A percentile compares a stretch with the other conserved stretches of the same genome.
Conservation (phyloP, 306 rosid genomes). For the Pyrus bretschneideri region DNA sequence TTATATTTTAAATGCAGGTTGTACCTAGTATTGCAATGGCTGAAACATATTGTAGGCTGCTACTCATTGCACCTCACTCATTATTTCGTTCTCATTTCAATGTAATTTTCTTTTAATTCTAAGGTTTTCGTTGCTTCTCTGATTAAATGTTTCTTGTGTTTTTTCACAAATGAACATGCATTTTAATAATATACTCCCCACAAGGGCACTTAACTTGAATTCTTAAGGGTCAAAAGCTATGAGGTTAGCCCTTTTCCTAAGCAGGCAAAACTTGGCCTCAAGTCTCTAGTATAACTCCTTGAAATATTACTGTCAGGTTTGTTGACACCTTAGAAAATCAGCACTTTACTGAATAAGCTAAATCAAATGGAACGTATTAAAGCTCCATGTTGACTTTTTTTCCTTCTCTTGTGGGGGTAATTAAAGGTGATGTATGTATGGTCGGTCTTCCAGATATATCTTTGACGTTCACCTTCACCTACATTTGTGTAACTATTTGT, state of each 20-base stretch:
- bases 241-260: neutral
- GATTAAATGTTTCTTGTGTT: constrained; percentile 2
- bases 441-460: neutral
- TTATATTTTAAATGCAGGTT: constrained; percentile 48
- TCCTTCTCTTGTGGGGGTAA: neutral
- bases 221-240: neutral
- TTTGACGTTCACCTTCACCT: constrained; percentile 1
- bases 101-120: constrained; percentile 38
- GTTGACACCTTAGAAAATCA: neutral
- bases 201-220: neutral
- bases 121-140: neutral
- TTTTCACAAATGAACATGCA: neutral
- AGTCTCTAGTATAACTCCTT: neutral
- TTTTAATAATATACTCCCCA: neutral
- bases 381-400: neutral
- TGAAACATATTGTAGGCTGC: constrained; percentile 81
- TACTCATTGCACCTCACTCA: constrained; percentile 83
- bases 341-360: neutral
- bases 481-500: neutral
- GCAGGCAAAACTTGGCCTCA: neutral
- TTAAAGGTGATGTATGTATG: neutral
- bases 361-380: neutral
- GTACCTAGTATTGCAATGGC: constrained; percentile 95
- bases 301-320: neutral
- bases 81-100: constrained; percentile 87